Conservation (phyloP, 345 rosid genomes). For the Eucalyptus decipiens region DNA sequence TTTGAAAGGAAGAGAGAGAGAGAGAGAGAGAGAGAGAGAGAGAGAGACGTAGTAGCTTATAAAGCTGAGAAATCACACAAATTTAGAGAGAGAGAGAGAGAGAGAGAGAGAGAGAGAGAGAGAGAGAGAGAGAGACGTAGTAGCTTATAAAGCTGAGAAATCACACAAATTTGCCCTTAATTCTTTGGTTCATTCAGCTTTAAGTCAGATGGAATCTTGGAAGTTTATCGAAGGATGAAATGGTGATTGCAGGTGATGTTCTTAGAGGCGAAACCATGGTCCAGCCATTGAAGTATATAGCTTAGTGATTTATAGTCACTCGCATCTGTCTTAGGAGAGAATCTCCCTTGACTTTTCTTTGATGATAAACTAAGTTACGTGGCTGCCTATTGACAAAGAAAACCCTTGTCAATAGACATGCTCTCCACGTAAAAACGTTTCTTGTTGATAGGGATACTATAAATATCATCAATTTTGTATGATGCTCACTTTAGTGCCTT, state of each 20-base stretch:
- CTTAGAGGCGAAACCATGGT: neutral
- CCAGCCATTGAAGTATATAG: neutral
- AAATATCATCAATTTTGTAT: neutral
- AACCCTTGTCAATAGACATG: neutral
- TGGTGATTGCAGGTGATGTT: neutral
- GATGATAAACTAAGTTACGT: neutral
- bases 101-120: neutral
- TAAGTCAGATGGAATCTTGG: neutral
- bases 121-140: neutral
- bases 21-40: neutral
- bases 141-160: neutral
- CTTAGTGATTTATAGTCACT: neutral
- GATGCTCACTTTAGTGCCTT: neutral
- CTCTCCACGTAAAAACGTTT: neutral
- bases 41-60: neutral
- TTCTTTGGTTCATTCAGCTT: neutral
- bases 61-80: neutral
- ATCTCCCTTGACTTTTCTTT: neutral
- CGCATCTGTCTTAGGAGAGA: neutral
- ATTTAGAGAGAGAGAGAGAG: neutral
- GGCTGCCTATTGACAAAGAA: neutral
- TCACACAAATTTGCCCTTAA: neutral
- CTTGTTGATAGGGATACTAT: too few species aligned
- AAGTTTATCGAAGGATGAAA: neutral
- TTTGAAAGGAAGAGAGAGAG: neutral